A percentile compares a stretch with the other conserved stretches of the same genome.
These are phyloP conservation scores for Amylocarpus encephaloides DNA, from an alignment of 2,329 filamentous ascomycete species.

Conservation along the genomic window DNA sequence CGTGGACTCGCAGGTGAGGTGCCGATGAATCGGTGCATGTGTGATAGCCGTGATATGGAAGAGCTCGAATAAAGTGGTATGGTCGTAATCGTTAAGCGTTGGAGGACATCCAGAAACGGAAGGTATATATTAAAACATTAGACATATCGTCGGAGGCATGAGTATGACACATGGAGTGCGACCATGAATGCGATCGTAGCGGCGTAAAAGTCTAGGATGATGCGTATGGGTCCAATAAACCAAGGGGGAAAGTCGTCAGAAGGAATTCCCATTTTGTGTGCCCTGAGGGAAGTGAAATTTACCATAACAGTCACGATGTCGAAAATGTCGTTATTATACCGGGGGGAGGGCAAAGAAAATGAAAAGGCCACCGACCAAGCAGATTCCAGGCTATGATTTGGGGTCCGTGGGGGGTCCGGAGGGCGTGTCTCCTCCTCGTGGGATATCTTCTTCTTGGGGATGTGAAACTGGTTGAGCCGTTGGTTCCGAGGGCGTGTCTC, in stretches of 20 bases:
- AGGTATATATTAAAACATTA: constrained; percentile 16
- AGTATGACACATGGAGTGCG: constrained; percentile 4
- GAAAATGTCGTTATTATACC: constrained; percentile 3
- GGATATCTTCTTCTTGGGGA: neutral
- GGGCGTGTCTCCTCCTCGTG: neutral
- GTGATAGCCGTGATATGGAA: neutral
- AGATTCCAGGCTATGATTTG: neutral
- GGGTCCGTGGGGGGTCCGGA: neutral
- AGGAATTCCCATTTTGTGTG: constrained; percentile 11
- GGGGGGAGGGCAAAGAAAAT: neutral
- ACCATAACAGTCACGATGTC: neutral
- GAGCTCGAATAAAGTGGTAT: neutral
- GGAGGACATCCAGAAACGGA: constrained; percentile 6
- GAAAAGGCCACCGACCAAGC: neutral
- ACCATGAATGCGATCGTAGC: constrained; percentile 14
- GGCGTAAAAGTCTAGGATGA: constrained; percentile 21
- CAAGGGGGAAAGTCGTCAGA: constrained; percentile 10
- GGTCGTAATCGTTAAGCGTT: constrained; percentile 9
- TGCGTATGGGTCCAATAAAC: constrained; percentile 11
- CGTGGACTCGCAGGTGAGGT: constrained; percentile 2
- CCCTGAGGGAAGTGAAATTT: constrained; percentile 1
- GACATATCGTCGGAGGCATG: constrained; percentile 17
- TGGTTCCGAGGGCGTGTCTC: neutral
- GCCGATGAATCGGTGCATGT: neutral
- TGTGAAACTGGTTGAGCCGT: no score